These are phyloP conservation scores for Dentipellis sp. DNA, from an alignment of 768 basidiomycete genomes.

Conservation along the genomic window DNA sequence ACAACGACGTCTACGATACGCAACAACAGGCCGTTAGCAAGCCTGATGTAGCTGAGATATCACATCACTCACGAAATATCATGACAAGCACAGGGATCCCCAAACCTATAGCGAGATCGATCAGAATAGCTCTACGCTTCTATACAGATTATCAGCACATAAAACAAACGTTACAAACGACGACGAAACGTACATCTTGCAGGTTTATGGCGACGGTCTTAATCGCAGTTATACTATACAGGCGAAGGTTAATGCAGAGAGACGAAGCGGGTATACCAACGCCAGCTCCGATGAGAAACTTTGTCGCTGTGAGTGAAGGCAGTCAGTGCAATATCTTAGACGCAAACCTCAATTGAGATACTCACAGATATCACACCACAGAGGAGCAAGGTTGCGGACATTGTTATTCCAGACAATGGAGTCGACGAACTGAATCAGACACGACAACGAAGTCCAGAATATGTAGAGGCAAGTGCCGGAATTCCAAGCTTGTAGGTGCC, in stretches of 20 bases:
- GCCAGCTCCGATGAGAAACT: constrained; percentile 18
- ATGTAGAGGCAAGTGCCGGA: constrained; percentile 63
- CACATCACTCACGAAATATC: not conserved
- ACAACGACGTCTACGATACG: not conserved
- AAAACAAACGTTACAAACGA: not conserved
- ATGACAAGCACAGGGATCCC: constrained; percentile 1
- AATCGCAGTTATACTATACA: constrained; percentile 18
- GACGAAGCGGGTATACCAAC: constrained; percentile 24
- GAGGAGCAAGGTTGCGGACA: constrained; percentile 27
- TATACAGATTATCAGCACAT: not conserved
- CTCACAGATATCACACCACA: constrained; percentile 64
- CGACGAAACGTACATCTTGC: constrained; percentile 11
- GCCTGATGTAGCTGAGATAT: not conserved
- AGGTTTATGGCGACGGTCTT: constrained; percentile 14
- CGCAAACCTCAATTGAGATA: not conserved
- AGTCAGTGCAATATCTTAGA: too few relatives aligned
- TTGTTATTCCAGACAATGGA: not conserved
- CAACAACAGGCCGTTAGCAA: not conserved
- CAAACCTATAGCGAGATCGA: constrained; percentile 8
- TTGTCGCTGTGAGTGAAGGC: constrained; percentile 17
- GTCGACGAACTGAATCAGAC: not conserved
- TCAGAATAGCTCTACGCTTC: constrained; percentile 4
- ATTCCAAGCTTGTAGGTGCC: constrained; percentile 60
- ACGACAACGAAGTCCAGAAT: constrained; percentile 47
- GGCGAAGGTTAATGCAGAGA: constrained; percentile 27